A percentile compares a stretch with the other conserved stretches of the same genome.
Conservation (phyloP, 768 basidiomycete species). For the Tricholoma furcatifolium region DNA sequence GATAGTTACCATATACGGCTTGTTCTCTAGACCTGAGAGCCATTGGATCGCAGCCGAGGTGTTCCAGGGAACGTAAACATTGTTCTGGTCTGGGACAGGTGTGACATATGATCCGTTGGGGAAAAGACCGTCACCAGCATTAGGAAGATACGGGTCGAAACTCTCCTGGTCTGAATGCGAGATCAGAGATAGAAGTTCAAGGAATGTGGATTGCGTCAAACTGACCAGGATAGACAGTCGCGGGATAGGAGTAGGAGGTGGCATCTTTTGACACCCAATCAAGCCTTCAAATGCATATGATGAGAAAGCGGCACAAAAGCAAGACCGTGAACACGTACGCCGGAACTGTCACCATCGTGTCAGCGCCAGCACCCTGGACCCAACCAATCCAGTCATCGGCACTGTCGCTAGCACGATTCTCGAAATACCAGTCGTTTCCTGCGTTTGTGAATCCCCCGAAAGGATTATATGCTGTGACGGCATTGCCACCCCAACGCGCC, state of each 20-base stretch:
- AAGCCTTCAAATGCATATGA: slow-evolving; percentile 31
- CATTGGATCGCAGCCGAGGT: slow-evolving; percentile 40
- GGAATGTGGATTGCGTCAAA: not conserved
- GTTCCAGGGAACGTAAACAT: slow-evolving; percentile 49
- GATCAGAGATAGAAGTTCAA: not conserved
- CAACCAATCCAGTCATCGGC: slow-evolving; percentile 52
- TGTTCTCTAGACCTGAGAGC: slow-evolving; percentile 45
- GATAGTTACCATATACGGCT: slow-evolving; percentile 46
- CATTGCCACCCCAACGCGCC: slow-evolving; percentile 55
- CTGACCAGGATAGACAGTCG: slow-evolving; percentile 41
- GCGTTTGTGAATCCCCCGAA: slow-evolving; percentile 51
- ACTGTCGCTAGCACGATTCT: slow-evolving; percentile 43
- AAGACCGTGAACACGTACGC: slow-evolving; percentile 33
- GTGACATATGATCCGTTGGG: slow-evolving; percentile 46
- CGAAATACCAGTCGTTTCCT: slow-evolving; percentile 56
- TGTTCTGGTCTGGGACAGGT: slow-evolving; percentile 36
- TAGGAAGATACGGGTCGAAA: slow-evolving; percentile 47
- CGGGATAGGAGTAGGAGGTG: slow-evolving; percentile 52
- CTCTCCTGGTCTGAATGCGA: slow-evolving; percentile 33
- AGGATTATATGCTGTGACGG: slow-evolving; percentile 55
- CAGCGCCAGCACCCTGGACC: slow-evolving; percentile 44
- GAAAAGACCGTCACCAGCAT: slow-evolving; percentile 49
- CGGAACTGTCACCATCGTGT: slow-evolving; percentile 45
- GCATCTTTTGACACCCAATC: slow-evolving; percentile 58
- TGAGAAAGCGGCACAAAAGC: not conserved